Base-by-base conservation (phyloP, 169 alveolate genomes). In the Cyclospora cayetanensis region DNA sequence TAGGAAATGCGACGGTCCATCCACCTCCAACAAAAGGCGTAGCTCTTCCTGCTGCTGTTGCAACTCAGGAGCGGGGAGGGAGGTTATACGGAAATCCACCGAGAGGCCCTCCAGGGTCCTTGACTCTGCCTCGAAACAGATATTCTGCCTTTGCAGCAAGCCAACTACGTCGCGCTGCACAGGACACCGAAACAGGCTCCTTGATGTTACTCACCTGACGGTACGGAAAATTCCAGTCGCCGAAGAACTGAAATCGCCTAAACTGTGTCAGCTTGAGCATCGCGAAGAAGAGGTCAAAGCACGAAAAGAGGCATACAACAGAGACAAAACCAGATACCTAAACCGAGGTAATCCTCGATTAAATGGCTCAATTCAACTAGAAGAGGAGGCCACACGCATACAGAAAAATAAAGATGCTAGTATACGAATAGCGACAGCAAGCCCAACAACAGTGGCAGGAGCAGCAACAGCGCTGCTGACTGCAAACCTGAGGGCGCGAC, bases 101-200 rank as follows among this genome's bases (percentile, higher is more conserved):
- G 86, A 39, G 31, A 76, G 7, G 4, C 86, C 86, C 43, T 76
- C 86, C 11, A 66, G 66, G 27, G 86, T 76, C 27, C 31, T 7
- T 29, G 42, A 34, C 68, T 76, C 86, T 12, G 86, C 86, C 39
- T 39, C 66, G 43, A 76, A 42, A 3, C 68, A 39, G 66, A 76
- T 66, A 42, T 22, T 43, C 42, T 76, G 86, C 86, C 43, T 60
- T 66, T 42, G 86, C 86, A 76, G 86, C 86, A 76, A 50, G 25
- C 42, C 66, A 39, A 66, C 86, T 31, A 76, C 46, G 22, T 76
- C 68, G 68, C 86, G 86, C 86, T 76, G 86, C 68, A 76, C n/a
- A n/a, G n/a, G n/a, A n/a, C n/a, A n/a, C n/a, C n/a, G n/a, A n/a
- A n/a, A n/a, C n/a, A n/a, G n/a, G n/a, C n/a, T n/a, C n/a, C n/a